phyloP scores from a whole-genome alignment of 2,329 filamentous ascomycete genomes.

The Aspergillus fructus region DNA sequence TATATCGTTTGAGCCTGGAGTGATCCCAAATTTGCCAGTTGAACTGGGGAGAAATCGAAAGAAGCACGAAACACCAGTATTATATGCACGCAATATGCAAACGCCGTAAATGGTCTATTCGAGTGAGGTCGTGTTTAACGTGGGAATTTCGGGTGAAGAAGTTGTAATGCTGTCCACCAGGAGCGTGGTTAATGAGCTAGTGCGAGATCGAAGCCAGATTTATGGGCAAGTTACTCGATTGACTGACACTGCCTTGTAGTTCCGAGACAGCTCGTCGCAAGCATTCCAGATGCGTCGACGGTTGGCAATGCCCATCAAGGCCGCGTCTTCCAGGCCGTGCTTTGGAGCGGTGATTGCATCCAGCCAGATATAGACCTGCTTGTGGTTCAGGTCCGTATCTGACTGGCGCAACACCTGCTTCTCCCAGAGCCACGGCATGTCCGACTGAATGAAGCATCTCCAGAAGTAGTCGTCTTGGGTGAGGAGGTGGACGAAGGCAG shows the following conservation, averaged over 20 bases:
- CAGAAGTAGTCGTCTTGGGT: constrained; percentile 23
- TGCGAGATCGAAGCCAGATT: no score
- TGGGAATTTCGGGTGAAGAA: no score
- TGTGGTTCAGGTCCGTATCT: constrained; percentile 14
- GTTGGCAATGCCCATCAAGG: constrained; percentile 19
- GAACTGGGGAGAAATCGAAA: no score
- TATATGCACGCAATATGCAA: no score
- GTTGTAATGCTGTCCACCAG: no score
- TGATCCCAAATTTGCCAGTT: no score
- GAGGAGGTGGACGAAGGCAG: constrained; percentile 16
- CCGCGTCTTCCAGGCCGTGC: constrained; percentile 20
- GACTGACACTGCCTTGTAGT: neutral
- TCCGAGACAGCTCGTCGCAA: constrained; percentile 15
- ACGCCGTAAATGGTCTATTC: no score
- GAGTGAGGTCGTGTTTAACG: no score
- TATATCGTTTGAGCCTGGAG: no score
- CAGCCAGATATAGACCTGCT: constrained; percentile 19
- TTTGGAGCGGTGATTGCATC: constrained; percentile 15
- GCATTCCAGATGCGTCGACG: constrained; percentile 21
- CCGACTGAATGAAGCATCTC: constrained; percentile 17
- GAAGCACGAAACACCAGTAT: no score
- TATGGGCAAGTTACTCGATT: no score
- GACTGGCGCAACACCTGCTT: constrained; percentile 1
- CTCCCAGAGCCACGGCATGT: constrained; percentile 25
- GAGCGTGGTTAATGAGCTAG: no score